These are phyloP conservation scores for Phytophthora sp. DNA, from an alignment of 352 stramenopile genomes.

Conservation along the genomic window DNA sequence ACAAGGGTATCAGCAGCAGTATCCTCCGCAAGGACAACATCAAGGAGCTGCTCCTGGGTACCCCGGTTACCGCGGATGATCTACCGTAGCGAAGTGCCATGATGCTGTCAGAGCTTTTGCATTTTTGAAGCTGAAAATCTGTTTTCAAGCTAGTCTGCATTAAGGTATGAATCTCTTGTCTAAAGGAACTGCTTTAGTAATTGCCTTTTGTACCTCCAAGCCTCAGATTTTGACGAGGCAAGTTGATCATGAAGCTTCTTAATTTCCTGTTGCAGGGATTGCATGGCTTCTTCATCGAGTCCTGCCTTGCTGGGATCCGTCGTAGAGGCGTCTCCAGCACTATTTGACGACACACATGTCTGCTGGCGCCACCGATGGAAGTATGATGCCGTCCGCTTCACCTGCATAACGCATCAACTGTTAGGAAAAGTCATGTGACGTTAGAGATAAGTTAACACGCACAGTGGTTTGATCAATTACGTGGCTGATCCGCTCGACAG, in stretches of 20 bases:
- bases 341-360: neutral
- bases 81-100: too few relatives aligned
- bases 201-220: conserved; percentile 80
- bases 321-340: neutral
- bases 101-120: too few relatives aligned
- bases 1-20: conserved; percentile 19
- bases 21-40: conserved; percentile 20
- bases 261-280: conserved; percentile 66
- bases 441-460: conserved; percentile 1
- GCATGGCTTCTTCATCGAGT: conserved; percentile 32
- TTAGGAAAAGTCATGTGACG: too few relatives aligned
- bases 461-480: conserved; percentile 51
- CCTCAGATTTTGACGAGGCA: conserved; percentile 70
- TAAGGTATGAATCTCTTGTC: neutral
- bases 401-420: conserved; percentile 14
- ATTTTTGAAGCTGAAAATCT: too few relatives aligned
- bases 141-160: neutral
- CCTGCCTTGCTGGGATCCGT: neutral
- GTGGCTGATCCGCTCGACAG: conserved; percentile 59
- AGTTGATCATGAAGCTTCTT: conserved; percentile 73
- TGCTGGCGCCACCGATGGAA: conserved; percentile 46
- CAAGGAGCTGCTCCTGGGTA: conserved; percentile 31
- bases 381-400: conserved; percentile 41
- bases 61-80: conserved; percentile 49
- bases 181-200: conserved; percentile 76